Conservation (phyloP, 352 stramenopile genomes). For the Pythium sp. region DNA sequence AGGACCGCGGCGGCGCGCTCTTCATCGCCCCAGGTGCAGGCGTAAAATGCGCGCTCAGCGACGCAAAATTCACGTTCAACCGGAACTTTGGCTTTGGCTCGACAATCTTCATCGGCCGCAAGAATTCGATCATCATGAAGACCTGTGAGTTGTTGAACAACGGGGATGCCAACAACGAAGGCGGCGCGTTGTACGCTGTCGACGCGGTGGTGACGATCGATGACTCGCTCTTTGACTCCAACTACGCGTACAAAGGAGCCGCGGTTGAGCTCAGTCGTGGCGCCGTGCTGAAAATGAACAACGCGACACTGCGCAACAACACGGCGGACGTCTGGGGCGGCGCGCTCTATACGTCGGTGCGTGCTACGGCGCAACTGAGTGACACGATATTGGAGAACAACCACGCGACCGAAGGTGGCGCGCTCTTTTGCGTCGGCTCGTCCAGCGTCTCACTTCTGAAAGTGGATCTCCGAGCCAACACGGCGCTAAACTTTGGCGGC, state of each 20-base stretch:
- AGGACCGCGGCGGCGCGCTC: slow-evolving; percentile 46
- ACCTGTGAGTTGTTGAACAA: slow-evolving; percentile 30
- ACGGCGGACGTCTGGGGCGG: slow-evolving; percentile 31
- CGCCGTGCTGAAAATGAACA: slow-evolving; percentile 27
- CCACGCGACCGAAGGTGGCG: slow-evolving; percentile 40
- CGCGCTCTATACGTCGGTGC: slow-evolving; percentile 46
- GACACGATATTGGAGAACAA: slow-evolving; percentile 38
- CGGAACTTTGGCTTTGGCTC: slow-evolving; percentile 50
- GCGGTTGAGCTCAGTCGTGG: slow-evolving; percentile 50
- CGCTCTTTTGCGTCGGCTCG: slow-evolving; percentile 41
- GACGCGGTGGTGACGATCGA: slow-evolving; percentile 38
- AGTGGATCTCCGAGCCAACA: slow-evolving; percentile 24
- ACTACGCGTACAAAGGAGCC: slow-evolving; percentile 34
- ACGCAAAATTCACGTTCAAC: slow-evolving; percentile 39
- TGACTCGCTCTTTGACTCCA: slow-evolving; percentile 34
- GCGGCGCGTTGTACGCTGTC: slow-evolving; percentile 39
- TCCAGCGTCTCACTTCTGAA: slow-evolving; percentile 23
- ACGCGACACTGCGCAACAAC: slow-evolving; percentile 37
- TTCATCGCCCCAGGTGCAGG: slow-evolving; percentile 37
- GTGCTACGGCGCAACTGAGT: slow-evolving; percentile 30
- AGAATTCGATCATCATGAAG: slow-evolving; percentile 32
- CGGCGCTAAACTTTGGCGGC: slow-evolving; percentile 42
- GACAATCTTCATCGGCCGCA: slow-evolving; percentile 49
- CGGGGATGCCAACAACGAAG: slow-evolving; percentile 36
- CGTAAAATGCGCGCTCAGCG: slow-evolving; percentile 21